A percentile compares a stretch with the other conserved stretches of the same genome.
These are phyloP conservation scores for Exophiala dermatitidis DNA, from an alignment of 2,329 filamentous ascomycete species.

Conservation along the genomic window DNA sequence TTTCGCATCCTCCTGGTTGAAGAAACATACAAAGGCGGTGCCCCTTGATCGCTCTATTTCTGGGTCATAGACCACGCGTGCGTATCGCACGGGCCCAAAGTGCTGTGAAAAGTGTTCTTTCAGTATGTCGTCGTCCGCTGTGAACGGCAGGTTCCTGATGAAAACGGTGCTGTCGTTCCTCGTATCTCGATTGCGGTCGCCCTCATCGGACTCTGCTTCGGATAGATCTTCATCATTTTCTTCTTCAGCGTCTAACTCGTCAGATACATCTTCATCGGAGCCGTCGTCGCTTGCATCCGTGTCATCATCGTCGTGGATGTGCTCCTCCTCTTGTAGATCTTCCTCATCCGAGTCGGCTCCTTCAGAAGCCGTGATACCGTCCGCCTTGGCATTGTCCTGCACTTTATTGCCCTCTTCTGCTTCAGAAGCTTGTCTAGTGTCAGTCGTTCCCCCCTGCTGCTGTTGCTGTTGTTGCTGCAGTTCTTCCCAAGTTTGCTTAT, in stretches of 20 bases:
- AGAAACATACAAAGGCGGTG: slow-evolving; percentile 93
- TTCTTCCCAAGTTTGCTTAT: slow-evolving; percentile 77
- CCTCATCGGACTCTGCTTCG: slow-evolving; percentile 38
- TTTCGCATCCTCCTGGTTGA: slow-evolving; percentile 65
- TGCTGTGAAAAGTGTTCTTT: slow-evolving; percentile 70
- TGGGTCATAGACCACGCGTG: slow-evolving; percentile 80
- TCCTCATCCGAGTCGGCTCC: background rate
- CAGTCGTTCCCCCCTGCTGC: slow-evolving; percentile 31
- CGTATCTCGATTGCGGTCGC: slow-evolving; percentile 42
- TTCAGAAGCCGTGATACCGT: background rate
- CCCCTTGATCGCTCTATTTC: slow-evolving; percentile 80
- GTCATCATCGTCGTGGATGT: slow-evolving; percentile 31
- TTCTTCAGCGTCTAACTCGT: slow-evolving; percentile 35
- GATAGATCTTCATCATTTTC: slow-evolving; percentile 40
- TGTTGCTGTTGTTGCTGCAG: slow-evolving; percentile 42
- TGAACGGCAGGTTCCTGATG: slow-evolving; percentile 89
- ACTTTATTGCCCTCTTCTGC: slow-evolving; percentile 12
- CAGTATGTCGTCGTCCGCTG: slow-evolving; percentile 71
- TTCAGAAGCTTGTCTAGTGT: slow-evolving; percentile 6
- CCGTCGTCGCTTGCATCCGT: slow-evolving; percentile 33
- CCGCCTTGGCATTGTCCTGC: background rate
- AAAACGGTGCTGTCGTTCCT: slow-evolving; percentile 62
- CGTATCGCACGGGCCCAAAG: slow-evolving; percentile 85
- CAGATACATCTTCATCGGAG: slow-evolving; percentile 40
- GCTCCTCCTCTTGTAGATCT: background rate